Percentiles rank a stretch among this genome's conserved stretches.
These are phyloP conservation scores for Pseudomonodictys pantanalensis DNA, from an alignment of 495 filamentous ascomycete genomes.

Conservation along the genomic window DNA sequence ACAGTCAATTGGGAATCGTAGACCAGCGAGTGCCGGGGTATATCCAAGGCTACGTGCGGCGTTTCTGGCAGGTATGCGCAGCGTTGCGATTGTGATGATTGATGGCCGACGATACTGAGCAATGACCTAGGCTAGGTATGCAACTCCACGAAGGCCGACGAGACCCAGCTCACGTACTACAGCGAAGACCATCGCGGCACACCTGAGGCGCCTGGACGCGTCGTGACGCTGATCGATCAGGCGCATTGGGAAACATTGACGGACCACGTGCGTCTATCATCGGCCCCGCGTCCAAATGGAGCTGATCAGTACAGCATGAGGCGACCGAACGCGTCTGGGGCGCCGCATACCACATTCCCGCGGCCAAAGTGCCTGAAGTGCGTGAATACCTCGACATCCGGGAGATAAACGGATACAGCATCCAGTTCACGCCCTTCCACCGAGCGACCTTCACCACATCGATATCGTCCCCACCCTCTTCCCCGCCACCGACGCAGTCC, in stretches of 20 bases:
- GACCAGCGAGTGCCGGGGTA: conserved; percentile 85
- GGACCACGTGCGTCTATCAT: conserved; percentile 53
- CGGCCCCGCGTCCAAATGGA: conserved; percentile 33
- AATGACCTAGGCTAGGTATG: conserved; percentile 64
- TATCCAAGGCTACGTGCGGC: conserved; percentile 88
- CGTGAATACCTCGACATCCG: conserved; percentile 90
- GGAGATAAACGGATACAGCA: conserved; percentile 94
- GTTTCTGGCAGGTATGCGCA: conserved; percentile 90
- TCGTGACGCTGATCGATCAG: conserved; percentile 86
- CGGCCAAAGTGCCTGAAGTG: conserved; percentile 71
- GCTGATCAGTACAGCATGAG: not conserved
- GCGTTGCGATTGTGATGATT: not conserved
- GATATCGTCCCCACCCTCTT: conserved; percentile 38
- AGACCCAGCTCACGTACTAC: not conserved
- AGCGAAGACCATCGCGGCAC: conserved; percentile 96
- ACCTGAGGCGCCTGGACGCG: conserved; percentile 77
- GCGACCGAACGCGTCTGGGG: conserved; percentile 75
- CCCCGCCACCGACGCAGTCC: conserved; percentile 33
- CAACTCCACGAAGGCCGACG: not conserved
- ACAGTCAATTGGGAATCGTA: no score
- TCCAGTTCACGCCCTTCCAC: conserved; percentile 82
- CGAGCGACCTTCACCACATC: conserved; percentile 37
- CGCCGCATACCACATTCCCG: conserved; percentile 83
- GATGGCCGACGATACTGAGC: conserved; percentile 10
- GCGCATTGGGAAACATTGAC: conserved; percentile 74